A percentile compares a stretch with the other conserved stretches of the same genome.
phyloP scores from a whole-genome alignment of 176 grass and related monocot genomes.

The Carex cristatella region DNA sequence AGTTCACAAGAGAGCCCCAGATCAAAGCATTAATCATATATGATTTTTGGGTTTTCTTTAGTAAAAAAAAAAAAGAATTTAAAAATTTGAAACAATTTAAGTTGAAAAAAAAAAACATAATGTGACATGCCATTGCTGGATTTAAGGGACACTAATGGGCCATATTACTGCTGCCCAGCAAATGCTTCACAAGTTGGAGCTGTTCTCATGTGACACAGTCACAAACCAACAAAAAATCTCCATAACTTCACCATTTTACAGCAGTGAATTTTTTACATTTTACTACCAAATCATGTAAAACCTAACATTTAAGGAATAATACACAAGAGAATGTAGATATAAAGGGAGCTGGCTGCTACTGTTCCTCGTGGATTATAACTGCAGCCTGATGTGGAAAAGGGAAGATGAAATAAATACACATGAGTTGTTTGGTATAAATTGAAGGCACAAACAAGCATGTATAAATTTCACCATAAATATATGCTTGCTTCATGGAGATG shows the following conservation, averaged over 20 bases:
- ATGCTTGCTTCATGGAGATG: background rate
- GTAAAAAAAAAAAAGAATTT: background rate
- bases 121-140: background rate
- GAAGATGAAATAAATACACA: conserved; percentile 16
- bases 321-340: background rate
- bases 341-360: background rate
- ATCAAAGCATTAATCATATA: background rate
- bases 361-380: conserved; percentile 11
- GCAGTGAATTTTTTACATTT: background rate
- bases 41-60: background rate
- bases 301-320: background rate
- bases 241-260: background rate
- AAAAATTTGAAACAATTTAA: background rate
- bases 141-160: background rate
- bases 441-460: conserved; percentile 12
- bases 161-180: background rate
- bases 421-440: conserved; percentile 22
- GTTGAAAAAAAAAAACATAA: background rate
- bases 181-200: conserved; percentile 10
- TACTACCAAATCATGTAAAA: background rate
- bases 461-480: conserved; percentile 12
- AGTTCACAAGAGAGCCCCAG: background rate
- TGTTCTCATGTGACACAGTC: conserved; percentile 5
- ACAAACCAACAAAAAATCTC: background rate
- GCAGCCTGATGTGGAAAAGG: background rate